Evolutionary conservation across 768 basidiomycete genomes (phyloP).

Genomic region (Phaffia tasmanica): DNA sequence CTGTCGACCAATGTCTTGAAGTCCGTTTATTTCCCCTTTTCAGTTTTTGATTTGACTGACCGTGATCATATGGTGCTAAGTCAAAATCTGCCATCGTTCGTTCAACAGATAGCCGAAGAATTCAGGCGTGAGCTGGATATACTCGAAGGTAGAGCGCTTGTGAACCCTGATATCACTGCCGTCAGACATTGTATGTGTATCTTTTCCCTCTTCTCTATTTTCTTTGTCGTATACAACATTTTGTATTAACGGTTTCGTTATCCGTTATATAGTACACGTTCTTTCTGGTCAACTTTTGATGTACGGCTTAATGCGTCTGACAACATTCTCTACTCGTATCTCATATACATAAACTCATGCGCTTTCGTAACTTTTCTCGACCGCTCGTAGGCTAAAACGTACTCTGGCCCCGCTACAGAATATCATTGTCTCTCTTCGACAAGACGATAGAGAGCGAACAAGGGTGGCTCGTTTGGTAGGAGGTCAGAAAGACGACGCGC

Average conservation of each 20-base stretch:
- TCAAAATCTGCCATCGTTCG: neutral
- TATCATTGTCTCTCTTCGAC: slow-evolving; percentile 9
- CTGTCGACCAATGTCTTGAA: slow-evolving; percentile 13
- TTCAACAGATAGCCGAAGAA: neutral
- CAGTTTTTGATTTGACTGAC: slow-evolving; percentile 4
- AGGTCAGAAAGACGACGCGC: neutral
- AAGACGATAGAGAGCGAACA: slow-evolving; percentile 15
- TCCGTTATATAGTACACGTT: slow-evolving; percentile 1
- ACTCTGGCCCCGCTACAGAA: slow-evolving; percentile 10
- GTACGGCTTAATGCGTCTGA: neutral
- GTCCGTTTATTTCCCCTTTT: neutral
- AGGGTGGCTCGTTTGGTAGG: slow-evolving; percentile 6
- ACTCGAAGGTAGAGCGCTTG: slow-evolving; percentile 19
- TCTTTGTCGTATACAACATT: no score
- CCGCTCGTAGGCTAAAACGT: slow-evolving; percentile 12
- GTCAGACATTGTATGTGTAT: slow-evolving; percentile 10
- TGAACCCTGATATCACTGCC: slow-evolving; percentile 16
- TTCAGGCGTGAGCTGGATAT: slow-evolving; percentile 17
- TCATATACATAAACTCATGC: neutral
- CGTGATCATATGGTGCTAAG: neutral
- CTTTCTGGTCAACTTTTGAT: slow-evolving; percentile 13
- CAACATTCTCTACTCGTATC: neutral
- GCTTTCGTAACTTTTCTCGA: neutral
- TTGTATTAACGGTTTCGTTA: no score
- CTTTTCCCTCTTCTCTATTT: no score